These are phyloP conservation scores for Gamsiella multidivaricata DNA, from an alignment of 192 early-diverging fungal genomes.

Conservation along the genomic window DNA sequence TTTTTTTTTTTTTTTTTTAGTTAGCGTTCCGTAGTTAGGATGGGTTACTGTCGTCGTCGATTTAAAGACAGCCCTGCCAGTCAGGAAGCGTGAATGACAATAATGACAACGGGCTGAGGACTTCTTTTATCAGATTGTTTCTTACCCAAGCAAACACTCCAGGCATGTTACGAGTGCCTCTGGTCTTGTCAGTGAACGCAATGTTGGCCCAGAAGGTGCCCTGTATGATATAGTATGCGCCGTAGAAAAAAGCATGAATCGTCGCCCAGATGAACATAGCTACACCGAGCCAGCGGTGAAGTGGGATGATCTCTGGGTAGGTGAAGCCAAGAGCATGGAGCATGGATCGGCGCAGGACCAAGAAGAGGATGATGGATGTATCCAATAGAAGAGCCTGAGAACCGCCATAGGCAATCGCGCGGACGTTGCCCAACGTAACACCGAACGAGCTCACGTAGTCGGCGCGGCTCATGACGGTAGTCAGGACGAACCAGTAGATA, in stretches of 20 bases:
- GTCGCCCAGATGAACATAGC: conserved; percentile 37
- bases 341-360: conserved; percentile 46
- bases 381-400: conserved; percentile 44
- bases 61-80: too few species aligned
- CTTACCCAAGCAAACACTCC: conserved; percentile 51
- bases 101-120: too few species aligned
- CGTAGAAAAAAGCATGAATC: conserved; percentile 23
- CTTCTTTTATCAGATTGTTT: too few species aligned
- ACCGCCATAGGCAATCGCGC: conserved; percentile 30
- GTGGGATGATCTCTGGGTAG: conserved; percentile 35
- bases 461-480: conserved; percentile 1
- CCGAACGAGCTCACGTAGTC: neutral
- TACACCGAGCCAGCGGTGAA: conserved; percentile 50
- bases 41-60: too few species aligned
- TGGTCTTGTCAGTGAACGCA: conserved; percentile 35
- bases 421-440: neutral
- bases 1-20: too few species aligned
- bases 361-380: conserved; percentile 45
- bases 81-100: too few species aligned
- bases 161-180: conserved; percentile 50
- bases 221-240: conserved; percentile 14
- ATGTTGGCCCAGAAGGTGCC: conserved; percentile 21
- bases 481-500: conserved; percentile 42
- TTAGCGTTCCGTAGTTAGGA: too few species aligned
- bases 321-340: conserved; percentile 44